A percentile compares a stretch with the other conserved stretches of the same genome.
These are phyloP conservation scores for Passalora sequoiae DNA, from an alignment of 2,329 filamentous ascomycete species.

Conservation along the genomic window DNA sequence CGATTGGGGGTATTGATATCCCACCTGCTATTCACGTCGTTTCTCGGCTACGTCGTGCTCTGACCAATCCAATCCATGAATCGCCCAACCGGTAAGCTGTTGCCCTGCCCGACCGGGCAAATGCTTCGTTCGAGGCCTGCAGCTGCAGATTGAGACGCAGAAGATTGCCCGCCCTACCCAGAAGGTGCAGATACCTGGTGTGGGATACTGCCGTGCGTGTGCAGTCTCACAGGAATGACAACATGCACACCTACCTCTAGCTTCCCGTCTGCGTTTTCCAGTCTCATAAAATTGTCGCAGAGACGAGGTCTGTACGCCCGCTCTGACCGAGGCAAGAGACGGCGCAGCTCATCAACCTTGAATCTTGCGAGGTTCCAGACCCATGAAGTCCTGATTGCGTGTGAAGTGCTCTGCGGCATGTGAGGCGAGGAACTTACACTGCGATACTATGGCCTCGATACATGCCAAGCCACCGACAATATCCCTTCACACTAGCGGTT, in stretches of 20 bases:
- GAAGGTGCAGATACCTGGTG: background rate
- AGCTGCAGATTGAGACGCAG: conserved; percentile 1
- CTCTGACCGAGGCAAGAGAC: conserved; percentile 2
- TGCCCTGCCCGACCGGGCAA: background rate
- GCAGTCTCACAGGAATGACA: too few species aligned
- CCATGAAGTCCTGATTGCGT: too few species aligned
- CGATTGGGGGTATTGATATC: too few species aligned
- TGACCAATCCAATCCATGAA: background rate
- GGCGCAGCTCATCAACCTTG: too few species aligned
- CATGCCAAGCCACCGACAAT: conserved; percentile 5
- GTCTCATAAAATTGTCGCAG: too few species aligned
- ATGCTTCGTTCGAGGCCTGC: conserved; percentile 1
- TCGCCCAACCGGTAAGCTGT: background rate
- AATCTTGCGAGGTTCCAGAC: too few species aligned
- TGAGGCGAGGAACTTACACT: background rate
- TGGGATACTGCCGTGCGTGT: background rate
- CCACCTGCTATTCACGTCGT: too few species aligned
- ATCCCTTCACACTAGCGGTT: conserved; percentile 11
- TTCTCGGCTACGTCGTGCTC: background rate
- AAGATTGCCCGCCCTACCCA: too few species aligned
- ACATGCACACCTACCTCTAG: background rate
- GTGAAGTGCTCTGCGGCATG: conserved; percentile 5
- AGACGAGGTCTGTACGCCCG: too few species aligned
- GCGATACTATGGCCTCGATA: conserved; percentile 2
- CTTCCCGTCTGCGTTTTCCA: background rate